A percentile compares a stretch with the other conserved stretches of the same genome.
Conservation (phyloP, 371 early-diverging fungal genomes). For the Basidiobolus meristosporus region DNA sequence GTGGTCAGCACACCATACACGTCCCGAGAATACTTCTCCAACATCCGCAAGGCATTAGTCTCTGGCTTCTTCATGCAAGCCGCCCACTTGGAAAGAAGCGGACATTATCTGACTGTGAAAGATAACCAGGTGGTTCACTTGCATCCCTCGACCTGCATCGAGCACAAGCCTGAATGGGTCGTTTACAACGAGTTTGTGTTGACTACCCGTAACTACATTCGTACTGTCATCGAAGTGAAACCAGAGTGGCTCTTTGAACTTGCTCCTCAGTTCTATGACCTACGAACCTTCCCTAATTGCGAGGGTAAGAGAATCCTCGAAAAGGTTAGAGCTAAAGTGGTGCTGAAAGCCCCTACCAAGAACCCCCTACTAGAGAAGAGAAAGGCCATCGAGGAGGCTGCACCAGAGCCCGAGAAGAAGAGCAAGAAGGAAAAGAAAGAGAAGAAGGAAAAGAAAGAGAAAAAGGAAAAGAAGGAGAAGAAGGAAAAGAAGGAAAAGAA, state of each 20-base stretch:
- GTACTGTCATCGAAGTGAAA: constrained; percentile 77
- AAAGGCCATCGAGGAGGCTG: no score
- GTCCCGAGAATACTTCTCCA: constrained; percentile 50
- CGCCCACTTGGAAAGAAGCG: constrained; percentile 74
- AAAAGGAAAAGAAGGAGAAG: no score
- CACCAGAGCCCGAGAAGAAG: no score
- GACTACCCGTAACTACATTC: constrained; percentile 86
- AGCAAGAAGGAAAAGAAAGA: no score
- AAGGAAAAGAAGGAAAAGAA: no score
- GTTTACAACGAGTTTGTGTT: constrained; percentile 94
- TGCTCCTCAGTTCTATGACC: constrained; percentile 66
- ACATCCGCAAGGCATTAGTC: constrained; percentile 70
- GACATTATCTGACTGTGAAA: constrained; percentile 84
- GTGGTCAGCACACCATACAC: constrained; percentile 51
- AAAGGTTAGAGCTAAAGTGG: constrained; percentile 12
- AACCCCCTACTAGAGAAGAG: no score
- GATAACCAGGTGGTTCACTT: constrained; percentile 89
- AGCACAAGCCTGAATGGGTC: constrained; percentile 89
- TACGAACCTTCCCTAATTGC: constrained; percentile 75
- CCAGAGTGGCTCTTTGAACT: constrained; percentile 85
- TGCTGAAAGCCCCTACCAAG: no score
- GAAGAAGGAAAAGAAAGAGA: no score
- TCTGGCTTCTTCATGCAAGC: constrained; percentile 96
- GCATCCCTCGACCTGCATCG: constrained; percentile 82
- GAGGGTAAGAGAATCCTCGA: constrained; percentile 74